phyloP scores from a whole-genome alignment of 306 rosid genomes.

The Abrus precatorius region DNA sequence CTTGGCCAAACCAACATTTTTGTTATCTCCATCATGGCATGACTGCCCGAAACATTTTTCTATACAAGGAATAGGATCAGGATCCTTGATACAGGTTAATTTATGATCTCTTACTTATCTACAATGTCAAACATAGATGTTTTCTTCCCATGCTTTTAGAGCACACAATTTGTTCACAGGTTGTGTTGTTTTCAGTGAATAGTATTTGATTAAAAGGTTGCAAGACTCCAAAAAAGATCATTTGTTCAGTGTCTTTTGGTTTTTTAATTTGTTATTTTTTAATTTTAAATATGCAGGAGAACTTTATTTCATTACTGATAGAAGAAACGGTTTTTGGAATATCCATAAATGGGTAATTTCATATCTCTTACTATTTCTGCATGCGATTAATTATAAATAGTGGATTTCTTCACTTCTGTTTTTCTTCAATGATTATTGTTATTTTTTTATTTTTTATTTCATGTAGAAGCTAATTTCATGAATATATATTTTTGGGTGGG shows the following conservation, averaged over 20 bases:
- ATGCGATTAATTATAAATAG: background rate
- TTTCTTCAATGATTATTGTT: constrained; percentile 4
- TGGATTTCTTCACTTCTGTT: constrained; percentile 2
- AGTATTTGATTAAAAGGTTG: constrained; percentile 30
- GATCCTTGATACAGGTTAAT: constrained; percentile 1
- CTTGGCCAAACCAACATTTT: background rate
- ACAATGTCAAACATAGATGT: background rate
- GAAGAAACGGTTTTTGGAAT: constrained; percentile 90
- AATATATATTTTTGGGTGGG: background rate
- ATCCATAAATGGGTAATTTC: constrained; percentile 89
- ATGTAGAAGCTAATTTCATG: background rate
- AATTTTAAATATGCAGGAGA: constrained; percentile 75
- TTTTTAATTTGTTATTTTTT: constrained; percentile 9
- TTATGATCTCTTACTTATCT: constrained; percentile 10
- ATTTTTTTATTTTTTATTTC: constrained; percentile 34
- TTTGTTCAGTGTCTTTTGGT: constrained; percentile 29
- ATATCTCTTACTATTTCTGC: background rate
- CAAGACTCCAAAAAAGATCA: constrained; percentile 2
- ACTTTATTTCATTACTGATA: constrained; percentile 86
- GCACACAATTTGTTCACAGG: background rate
- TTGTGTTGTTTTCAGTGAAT: constrained; percentile 4
- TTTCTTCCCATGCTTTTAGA: constrained; percentile 18
- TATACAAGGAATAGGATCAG: background rate
- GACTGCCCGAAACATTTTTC: background rate
- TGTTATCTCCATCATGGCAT: constrained; percentile 13